Evolutionary conservation across 2,329 filamentous ascomycete species (phyloP).

Genomic region (Didymosphaeria variabile): DNA sequence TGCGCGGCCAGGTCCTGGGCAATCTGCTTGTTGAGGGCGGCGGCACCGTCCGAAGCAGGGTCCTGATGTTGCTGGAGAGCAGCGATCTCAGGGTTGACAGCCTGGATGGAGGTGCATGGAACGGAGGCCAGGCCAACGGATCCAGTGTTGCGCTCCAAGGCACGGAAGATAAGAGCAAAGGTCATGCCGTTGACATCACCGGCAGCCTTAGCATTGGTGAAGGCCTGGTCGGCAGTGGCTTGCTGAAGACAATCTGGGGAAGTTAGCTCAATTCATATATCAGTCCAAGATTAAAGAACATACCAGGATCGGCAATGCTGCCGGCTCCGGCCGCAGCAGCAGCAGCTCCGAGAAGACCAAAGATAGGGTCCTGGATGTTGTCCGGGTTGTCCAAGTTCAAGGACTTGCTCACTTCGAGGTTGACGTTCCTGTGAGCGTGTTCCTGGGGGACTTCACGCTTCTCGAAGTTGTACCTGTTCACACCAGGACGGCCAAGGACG

Average conservation of each 20-base stretch:
- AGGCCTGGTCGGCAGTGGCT: slow-evolving; percentile 66
- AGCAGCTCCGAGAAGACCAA: slow-evolving; percentile 62
- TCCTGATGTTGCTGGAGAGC: slow-evolving; percentile 73
- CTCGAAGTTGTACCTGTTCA: slow-evolving; percentile 21
- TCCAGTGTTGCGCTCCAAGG: slow-evolving; percentile 69
- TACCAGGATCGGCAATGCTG: slow-evolving; percentile 57
- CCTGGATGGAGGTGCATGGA: slow-evolving; percentile 63
- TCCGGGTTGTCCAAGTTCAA: slow-evolving; percentile 60
- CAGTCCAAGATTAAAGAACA: not conserved
- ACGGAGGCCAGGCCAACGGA: slow-evolving; percentile 66
- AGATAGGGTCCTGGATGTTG: slow-evolving; percentile 59
- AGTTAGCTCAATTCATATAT: slow-evolving; percentile 18
- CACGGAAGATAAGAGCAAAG: slow-evolving; percentile 62
- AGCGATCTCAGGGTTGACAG: slow-evolving; percentile 72
- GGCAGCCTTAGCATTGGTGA: slow-evolving; percentile 66
- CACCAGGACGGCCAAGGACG: slow-evolving; percentile 38
- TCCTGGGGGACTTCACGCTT: slow-evolving; percentile 66
- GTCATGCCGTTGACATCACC: slow-evolving; percentile 64
- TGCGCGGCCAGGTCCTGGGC: slow-evolving; percentile 67
- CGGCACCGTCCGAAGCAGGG: slow-evolving; percentile 67
- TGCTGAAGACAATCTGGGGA: slow-evolving; percentile 65
- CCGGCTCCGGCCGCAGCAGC: slow-evolving; percentile 60
- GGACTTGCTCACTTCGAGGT: slow-evolving; percentile 56
- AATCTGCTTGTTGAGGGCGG: slow-evolving; percentile 68
- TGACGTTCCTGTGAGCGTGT: slow-evolving; percentile 63